Evolutionary conservation across 2,329 filamentous ascomycete genomes (phyloP).

Genomic region (Exophiala sp.): DNA sequence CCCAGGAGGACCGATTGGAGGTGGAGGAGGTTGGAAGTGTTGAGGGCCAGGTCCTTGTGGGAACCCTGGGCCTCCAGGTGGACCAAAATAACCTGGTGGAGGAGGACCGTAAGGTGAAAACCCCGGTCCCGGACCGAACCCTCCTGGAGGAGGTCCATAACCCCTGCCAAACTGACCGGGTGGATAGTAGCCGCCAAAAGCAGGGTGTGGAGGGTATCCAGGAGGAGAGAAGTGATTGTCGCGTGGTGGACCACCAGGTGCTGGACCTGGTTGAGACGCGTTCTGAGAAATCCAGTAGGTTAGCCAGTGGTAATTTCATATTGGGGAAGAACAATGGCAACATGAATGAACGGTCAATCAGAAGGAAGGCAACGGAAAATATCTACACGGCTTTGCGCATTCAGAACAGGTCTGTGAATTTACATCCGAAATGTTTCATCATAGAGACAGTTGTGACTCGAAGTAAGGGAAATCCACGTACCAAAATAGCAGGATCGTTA

Average conservation of each 20-base stretch:
- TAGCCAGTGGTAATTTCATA: slow-evolving; percentile 7
- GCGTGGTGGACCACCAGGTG: slow-evolving; percentile 37
- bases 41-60: slow-evolving; percentile 65
- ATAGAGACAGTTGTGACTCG: slow-evolving; percentile 43
- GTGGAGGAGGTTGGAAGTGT: slow-evolving; percentile 42
- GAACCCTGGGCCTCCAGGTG: slow-evolving; percentile 66
- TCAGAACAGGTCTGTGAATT: slow-evolving; percentile 72
- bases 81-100: slow-evolving; percentile 66
- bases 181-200: slow-evolving; percentile 39
- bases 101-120: slow-evolving; percentile 74
- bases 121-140: slow-evolving; percentile 57
- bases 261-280: slow-evolving; percentile 40
- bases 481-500: slow-evolving; percentile 90
- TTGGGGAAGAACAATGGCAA: background rate
- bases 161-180: slow-evolving; percentile 46
- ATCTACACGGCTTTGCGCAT: slow-evolving; percentile 96
- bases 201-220: slow-evolving; percentile 48
- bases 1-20: slow-evolving; percentile 57
- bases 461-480: slow-evolving; percentile 57
- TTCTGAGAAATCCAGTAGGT: slow-evolving; percentile 34
- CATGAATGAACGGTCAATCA: slow-evolving; percentile 56
- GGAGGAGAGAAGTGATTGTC: slow-evolving; percentile 36
- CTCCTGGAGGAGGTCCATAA: slow-evolving; percentile 49
- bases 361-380: slow-evolving; percentile 99
- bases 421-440: slow-evolving; percentile 99